Evolutionary conservation across 1,284 basidiomycete genomes (phyloP), one percentile per base, ranked within the genome.

Genomic region (Volvariella volvacea): DNA sequence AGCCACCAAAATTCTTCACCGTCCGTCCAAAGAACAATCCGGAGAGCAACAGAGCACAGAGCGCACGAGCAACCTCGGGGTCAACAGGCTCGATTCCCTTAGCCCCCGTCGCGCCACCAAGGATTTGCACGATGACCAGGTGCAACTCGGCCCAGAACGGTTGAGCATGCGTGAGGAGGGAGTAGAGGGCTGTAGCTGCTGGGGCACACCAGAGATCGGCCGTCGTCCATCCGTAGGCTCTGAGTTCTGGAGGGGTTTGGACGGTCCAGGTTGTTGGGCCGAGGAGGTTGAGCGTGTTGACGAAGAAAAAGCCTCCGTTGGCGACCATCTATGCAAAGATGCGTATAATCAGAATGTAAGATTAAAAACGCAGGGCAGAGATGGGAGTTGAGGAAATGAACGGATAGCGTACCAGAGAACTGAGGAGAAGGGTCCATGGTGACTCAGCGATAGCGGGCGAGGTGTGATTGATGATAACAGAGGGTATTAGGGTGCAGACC

Each of bases 131-230:
- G 31, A 81, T 50, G 25, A 76, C 52, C 4, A 56, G 48, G 49
- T 87, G 83, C 22, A 74, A 48, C 21, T 80, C 74, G 0, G 73
- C 74, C 81, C 84, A 88, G 62, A 85, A 85, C 0, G 84, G 83
- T 60, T 87, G 84, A 1, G 81, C 77, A 53, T 88, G 83, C 14
- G 86, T 88, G 46, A 88, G 71, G 49, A 84, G 73, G 43, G 85
- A 81, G 54, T 80, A 87, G 9, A 88, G 58, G 0, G 69, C 84
- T 9, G 83, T 86, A 53, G 78, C 64, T 52, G 77, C 65, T 31
- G 78, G 85, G 25, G 86, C 84, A 64, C 76, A 78, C 86, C 86
- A 88, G 22, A 88, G 59, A 55, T 88, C 85, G 0, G 73, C 71
- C 19, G 78, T 78, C 16, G 80, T 82, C 86, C 85, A 88, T 3